Conservation (phyloP, 1,139 yeast species). For the Saccharomyces uvarum region DNA sequence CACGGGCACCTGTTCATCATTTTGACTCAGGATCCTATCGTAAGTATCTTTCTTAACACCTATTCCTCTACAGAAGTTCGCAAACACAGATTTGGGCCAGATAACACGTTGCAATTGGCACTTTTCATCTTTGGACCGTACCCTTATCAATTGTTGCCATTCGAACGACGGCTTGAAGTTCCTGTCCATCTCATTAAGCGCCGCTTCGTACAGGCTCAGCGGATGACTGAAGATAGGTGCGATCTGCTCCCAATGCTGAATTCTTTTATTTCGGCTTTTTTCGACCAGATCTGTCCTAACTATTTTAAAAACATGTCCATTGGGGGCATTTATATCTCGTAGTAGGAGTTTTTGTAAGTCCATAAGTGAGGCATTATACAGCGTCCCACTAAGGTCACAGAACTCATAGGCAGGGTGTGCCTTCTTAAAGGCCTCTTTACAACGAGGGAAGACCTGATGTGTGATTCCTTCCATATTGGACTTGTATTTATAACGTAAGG, state of each 20-base stretch:
- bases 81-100: conserved; percentile 17
- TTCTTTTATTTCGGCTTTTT: not conserved
- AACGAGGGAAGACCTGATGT: not conserved
- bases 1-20: not conserved
- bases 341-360: not conserved
- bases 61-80: conserved; percentile 18
- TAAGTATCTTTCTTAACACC: conserved; percentile 10
- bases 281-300: not conserved
- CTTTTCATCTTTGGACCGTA: conserved; percentile 5
- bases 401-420: not conserved
- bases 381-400: not conserved
- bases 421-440: not conserved
- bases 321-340: not conserved
- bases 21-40: not conserved
- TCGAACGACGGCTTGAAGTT: conserved; percentile 2
- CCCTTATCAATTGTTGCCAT: conserved; percentile 7
- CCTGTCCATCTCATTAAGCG: not conserved
- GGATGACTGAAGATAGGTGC: not conserved
- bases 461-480: not conserved
- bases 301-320: not conserved
- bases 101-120: conserved; percentile 6
- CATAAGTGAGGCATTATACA: not conserved
- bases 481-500: not conserved
- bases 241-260: not conserved
- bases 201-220: not conserved